A percentile compares a stretch with the other conserved stretches of the same genome.
Conservation (phyloP, 1,139 yeast species). For the Yamadazyma trypodendri region DNA sequence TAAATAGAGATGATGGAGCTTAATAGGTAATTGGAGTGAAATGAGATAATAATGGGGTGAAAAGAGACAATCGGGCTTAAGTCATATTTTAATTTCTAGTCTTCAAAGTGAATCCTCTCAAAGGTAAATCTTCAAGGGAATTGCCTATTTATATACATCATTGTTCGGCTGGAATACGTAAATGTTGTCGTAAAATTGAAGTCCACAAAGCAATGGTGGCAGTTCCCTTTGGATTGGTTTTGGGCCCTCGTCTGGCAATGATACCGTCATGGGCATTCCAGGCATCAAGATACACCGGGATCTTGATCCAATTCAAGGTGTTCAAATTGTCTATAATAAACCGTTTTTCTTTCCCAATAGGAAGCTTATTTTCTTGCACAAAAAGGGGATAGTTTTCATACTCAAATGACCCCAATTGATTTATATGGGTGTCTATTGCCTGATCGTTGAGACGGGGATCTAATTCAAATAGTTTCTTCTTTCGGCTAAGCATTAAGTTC, state of each 20-base stretch:
- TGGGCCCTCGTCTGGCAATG: constrained; percentile 64
- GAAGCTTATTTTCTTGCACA: constrained; percentile 25
- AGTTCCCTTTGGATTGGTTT: constrained; percentile 52
- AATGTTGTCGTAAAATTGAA: constrained; percentile 39
- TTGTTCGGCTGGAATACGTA: constrained; percentile 9
- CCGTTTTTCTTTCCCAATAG: constrained; percentile 40
- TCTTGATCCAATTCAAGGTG: constrained; percentile 59
- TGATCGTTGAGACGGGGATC: constrained; percentile 28
- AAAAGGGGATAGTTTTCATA: constrained; percentile 30
- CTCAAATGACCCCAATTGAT: constrained; percentile 20
- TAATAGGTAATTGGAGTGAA: too few relatives aligned
- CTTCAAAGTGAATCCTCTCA: too few relatives aligned
- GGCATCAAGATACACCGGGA: constrained; percentile 63
- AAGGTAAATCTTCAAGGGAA: too few relatives aligned
- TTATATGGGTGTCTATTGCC: constrained; percentile 19
- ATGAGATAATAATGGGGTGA: too few relatives aligned
- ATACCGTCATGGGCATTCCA: constrained; percentile 75
- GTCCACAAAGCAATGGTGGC: constrained; percentile 55
- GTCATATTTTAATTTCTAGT: too few relatives aligned
- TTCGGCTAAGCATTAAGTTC: constrained; percentile 15
- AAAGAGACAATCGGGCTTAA: too few relatives aligned
- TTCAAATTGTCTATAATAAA: constrained; percentile 52
- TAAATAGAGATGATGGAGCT: too few relatives aligned
- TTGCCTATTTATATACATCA: not conserved
- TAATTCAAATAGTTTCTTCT: constrained; percentile 17